Conservation (phyloP, 495 filamentous ascomycete genomes). For the Aspergillus indologenus region DNA sequence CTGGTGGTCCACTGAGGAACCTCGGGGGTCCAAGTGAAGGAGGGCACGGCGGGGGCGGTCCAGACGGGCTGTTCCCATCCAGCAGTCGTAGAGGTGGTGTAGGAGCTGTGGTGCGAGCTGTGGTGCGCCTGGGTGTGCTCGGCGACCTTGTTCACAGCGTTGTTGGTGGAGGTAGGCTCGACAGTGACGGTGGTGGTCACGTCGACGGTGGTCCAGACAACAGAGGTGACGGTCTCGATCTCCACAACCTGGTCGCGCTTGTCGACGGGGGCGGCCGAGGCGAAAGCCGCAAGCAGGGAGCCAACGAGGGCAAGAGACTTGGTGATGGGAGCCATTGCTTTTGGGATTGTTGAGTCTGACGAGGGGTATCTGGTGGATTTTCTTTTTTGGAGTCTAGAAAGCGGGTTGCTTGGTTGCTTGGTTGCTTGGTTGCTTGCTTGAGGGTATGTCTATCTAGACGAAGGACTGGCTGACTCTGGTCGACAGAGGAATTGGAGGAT, state of each 20-base stretch:
- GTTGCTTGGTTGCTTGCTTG: too few species aligned
- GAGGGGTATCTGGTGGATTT: constrained; percentile 11
- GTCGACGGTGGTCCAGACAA: constrained; percentile 40
- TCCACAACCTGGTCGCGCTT: constrained; percentile 40
- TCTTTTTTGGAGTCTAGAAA: constrained; percentile 5
- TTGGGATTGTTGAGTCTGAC: constrained; percentile 7
- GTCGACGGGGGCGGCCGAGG: constrained; percentile 36
- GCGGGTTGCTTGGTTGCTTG: background rate
- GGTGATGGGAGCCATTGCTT: constrained; percentile 37
- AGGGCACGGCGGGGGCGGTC: constrained; percentile 10
- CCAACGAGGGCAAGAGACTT: constrained; percentile 43
- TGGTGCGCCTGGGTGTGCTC: background rate
- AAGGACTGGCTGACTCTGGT: constrained; percentile 4
- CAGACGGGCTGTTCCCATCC: constrained; percentile 9
- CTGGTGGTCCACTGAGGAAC: background rate
- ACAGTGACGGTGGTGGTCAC: constrained; percentile 38
- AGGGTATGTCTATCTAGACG: background rate
- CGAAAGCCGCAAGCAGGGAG: constrained; percentile 37
- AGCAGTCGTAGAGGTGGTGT: constrained; percentile 12
- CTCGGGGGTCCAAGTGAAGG: background rate
- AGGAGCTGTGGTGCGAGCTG: background rate
- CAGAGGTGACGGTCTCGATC: constrained; percentile 25
- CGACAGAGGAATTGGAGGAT: constrained; percentile 2
- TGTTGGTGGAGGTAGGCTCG: background rate
- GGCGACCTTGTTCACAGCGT: background rate